Evolutionary conservation across 805 yeast genomes (phyloP).

Genomic region (Hyphopichia homilentoma): DNA sequence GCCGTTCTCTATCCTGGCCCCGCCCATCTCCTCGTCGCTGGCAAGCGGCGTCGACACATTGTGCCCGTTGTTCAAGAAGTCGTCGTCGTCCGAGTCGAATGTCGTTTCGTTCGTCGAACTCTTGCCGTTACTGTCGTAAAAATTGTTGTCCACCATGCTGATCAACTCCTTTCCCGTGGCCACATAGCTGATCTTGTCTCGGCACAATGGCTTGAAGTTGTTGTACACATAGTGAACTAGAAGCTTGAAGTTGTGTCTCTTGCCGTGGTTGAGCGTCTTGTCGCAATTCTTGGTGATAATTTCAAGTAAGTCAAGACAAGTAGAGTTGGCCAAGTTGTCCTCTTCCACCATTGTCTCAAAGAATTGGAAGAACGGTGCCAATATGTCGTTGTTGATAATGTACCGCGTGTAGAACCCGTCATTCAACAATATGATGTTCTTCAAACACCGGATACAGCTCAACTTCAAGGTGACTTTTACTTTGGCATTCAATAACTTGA

Average conservation of each 20-base stretch:
- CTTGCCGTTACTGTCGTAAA: conserved; percentile 5
- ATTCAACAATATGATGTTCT: conserved; percentile 56
- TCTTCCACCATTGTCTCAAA: conserved; percentile 44
- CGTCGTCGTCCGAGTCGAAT: conserved; percentile 16
- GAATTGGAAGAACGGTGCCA: conserved; percentile 46
- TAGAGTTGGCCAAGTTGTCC: conserved; percentile 69
- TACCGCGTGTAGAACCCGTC: conserved; percentile 58
- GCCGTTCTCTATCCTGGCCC: conserved; percentile 7
- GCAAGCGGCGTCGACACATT: conserved; percentile 26
- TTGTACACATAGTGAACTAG: conserved; percentile 28
- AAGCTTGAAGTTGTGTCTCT: conserved; percentile 20
- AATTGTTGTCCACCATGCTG: conserved; percentile 17
- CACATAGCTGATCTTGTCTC: conserved; percentile 24
- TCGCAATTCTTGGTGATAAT: conserved; percentile 28
- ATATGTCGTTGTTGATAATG: conserved; percentile 52
- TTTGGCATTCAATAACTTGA: conserved; percentile 39
- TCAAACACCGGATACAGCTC: conserved; percentile 67
- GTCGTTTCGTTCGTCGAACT: conserved; percentile 14
- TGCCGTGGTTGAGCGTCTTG: conserved; percentile 6
- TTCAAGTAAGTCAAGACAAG: conserved; percentile 67
- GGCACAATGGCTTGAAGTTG: conserved; percentile 25
- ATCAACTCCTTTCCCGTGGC: conserved; percentile 24
- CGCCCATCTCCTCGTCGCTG: conserved; percentile 11
- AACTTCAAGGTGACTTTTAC: conserved; percentile 54
- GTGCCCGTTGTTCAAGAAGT: conserved; percentile 10